These are phyloP conservation scores for Helotiales sp. DNA, from an alignment of 2,329 filamentous ascomycete genomes.

Conservation along the genomic window DNA sequence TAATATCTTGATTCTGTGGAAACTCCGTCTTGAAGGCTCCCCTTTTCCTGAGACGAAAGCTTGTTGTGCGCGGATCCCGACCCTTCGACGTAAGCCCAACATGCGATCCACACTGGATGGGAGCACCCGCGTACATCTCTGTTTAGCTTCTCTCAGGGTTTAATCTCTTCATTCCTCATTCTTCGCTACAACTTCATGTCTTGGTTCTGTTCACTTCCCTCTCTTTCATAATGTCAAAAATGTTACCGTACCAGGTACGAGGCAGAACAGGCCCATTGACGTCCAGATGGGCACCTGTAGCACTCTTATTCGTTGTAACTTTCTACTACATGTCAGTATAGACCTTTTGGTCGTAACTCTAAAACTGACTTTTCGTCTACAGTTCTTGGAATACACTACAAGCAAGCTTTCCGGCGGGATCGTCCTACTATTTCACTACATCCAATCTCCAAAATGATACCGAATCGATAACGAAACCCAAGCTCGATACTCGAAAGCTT, in stretches of 20 bases:
- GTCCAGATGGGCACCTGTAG: conserved; percentile 4
- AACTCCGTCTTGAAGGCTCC: too few species aligned
- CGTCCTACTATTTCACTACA: too few species aligned
- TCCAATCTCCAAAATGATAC: too few species aligned
- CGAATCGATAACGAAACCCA: not conserved
- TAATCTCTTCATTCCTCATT: not conserved
- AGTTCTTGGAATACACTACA: conserved; percentile 16
- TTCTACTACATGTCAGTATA: conserved; percentile 18
- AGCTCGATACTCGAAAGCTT: conserved; percentile 48
- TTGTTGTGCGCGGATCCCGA: too few species aligned
- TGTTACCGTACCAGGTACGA: conserved; percentile 1
- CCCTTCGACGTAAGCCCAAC: too few species aligned
- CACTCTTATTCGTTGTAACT: conserved; percentile 6
- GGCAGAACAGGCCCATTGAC: conserved; percentile 3
- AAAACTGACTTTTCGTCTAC: not conserved
- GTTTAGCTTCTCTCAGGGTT: too few species aligned
- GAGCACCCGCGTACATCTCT: too few species aligned
- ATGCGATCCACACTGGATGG: too few species aligned
- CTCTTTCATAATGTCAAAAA: not conserved
- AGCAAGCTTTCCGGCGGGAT: too few species aligned
- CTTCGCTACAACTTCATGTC: not conserved
- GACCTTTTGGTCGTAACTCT: not conserved
- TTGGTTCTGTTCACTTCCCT: not conserved
- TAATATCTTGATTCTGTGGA: too few species aligned
- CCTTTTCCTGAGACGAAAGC: too few species aligned